Evolutionary conservation across 768 basidiomycete species (phyloP).

Genomic region (Royoungia palumana): DNA sequence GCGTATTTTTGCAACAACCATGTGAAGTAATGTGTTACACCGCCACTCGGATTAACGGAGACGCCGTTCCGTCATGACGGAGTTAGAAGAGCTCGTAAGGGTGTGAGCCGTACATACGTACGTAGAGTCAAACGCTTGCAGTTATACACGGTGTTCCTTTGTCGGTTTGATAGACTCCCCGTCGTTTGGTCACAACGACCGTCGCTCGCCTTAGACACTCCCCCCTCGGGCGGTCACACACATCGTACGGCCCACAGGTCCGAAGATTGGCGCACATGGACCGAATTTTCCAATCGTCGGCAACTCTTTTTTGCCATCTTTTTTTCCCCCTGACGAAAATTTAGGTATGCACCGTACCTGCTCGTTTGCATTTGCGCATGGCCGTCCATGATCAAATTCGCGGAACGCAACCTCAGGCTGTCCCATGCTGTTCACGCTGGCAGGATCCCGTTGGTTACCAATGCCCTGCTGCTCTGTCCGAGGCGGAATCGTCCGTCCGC

Average conservation of each 20-base stretch:
- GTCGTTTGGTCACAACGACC: background rate
- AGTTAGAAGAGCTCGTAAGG: too few species aligned
- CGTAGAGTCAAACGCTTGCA: too few species aligned
- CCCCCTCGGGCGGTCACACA: too few species aligned
- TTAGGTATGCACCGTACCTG: too few species aligned
- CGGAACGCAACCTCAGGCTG: background rate
- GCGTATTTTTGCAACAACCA: too few species aligned
- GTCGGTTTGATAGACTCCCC: constrained; percentile 6
- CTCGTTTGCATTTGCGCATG: background rate
- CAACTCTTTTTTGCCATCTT: background rate
- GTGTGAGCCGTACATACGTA: too few species aligned
- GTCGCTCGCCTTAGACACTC: too few species aligned
- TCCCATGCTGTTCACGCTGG: too few species aligned
- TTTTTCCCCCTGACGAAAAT: too few species aligned
- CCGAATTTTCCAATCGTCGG: background rate
- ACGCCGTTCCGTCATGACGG: background rate
- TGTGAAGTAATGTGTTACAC: background rate
- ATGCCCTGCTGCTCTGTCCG: background rate
- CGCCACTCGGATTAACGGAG: background rate
- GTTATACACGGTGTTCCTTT: background rate
- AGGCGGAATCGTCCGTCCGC: constrained; percentile 1
- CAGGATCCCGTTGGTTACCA: background rate
- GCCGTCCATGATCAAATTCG: background rate
- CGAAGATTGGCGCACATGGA: background rate
- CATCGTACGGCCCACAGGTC: background rate